Evolutionary conservation across 2,329 filamentous ascomycete species (phyloP).

Genomic region (Trichophyton equinum): DNA sequence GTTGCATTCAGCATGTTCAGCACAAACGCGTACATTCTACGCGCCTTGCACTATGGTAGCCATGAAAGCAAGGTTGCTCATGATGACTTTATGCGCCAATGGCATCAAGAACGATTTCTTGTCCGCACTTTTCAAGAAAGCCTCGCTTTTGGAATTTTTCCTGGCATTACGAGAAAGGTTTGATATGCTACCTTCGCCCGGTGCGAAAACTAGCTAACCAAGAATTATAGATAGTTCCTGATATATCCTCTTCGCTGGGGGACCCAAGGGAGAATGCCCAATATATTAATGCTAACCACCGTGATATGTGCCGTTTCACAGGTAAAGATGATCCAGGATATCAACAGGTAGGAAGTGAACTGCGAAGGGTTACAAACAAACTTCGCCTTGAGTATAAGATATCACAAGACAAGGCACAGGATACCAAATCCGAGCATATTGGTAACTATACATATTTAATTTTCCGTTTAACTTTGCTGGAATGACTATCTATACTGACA

Average conservation of each 20-base stretch:
- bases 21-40: not conserved
- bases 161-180: not conserved
- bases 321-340: constrained; percentile 22
- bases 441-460: not conserved
- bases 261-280: constrained; percentile 21
- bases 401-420: not conserved
- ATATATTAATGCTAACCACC: constrained; percentile 25
- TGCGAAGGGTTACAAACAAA: not conserved
- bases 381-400: not conserved
- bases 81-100: not conserved
- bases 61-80: not conserved
- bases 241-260: constrained; percentile 27
- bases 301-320: constrained; percentile 28
- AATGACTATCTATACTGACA: not conserved
- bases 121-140: not conserved
- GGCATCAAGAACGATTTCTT: not conserved
- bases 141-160: not conserved
- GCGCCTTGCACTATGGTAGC: not conserved
- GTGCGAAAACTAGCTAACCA: not conserved
- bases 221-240: constrained; percentile 22
- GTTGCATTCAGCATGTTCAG: not conserved
- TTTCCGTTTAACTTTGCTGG: not conserved
- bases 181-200: not conserved
- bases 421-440: not conserved
- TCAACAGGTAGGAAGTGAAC: constrained; percentile 19